Conservation (phyloP, 768 basidiomycete species). For the Rhodotorula sphaerocarpa region DNA sequence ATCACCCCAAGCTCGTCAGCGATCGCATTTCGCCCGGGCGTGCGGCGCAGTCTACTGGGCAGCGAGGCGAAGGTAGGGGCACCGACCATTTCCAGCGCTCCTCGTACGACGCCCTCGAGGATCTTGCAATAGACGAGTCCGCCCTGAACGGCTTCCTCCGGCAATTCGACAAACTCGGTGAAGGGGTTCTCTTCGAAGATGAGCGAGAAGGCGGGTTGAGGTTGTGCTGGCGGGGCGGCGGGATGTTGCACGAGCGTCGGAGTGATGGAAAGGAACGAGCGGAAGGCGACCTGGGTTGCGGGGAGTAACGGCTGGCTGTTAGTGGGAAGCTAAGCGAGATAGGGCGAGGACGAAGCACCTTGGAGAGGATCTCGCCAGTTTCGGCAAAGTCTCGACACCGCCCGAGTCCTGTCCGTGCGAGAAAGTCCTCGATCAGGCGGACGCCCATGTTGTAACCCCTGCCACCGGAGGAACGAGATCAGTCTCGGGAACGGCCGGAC, state of each 20-base stretch:
- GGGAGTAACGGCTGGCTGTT: neutral
- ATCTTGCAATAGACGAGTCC: conserved; percentile 97
- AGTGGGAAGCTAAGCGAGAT: conserved; percentile 2
- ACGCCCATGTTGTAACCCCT: conserved; percentile 99
- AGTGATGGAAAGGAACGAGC: conserved; percentile 87
- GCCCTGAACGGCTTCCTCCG: conserved; percentile 82
- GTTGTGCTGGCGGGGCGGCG: conserved; percentile 43
- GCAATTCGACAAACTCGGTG: conserved; percentile 92
- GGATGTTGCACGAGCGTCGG: conserved; percentile 68
- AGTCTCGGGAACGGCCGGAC: no score
- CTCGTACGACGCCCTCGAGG: conserved; percentile 83
- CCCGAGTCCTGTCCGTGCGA: conserved; percentile 84
- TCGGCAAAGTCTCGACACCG: conserved; percentile 87
- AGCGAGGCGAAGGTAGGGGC: no score
- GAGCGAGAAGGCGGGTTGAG: conserved; percentile 56
- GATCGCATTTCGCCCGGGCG: no score
- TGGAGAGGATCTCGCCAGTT: conserved; percentile 88
- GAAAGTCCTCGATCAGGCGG: conserved; percentile 90
- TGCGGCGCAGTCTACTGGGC: no score
- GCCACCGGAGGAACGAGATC: neutral
- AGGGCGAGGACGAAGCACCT: conserved; percentile 51
- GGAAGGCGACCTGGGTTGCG: conserved; percentile 76
- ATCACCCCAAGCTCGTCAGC: neutral
- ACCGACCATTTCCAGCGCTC: conserved; percentile 89
- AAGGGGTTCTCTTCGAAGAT: conserved; percentile 92